phyloP scores from a whole-genome alignment of 768 basidiomycete species.

The Peribolospora kevripleyi region DNA sequence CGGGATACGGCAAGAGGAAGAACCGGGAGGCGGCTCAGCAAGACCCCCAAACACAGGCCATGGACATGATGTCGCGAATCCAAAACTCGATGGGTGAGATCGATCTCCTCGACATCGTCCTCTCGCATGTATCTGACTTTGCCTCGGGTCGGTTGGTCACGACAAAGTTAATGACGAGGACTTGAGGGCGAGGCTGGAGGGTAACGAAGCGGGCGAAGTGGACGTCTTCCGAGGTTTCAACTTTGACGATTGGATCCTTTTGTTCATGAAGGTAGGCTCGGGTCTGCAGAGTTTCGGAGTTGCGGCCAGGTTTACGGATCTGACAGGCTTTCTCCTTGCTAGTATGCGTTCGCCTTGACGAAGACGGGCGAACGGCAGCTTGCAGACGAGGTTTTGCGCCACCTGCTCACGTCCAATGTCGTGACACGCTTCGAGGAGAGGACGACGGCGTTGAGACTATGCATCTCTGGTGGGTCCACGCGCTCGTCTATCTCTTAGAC shows the following conservation, averaged over 20 bases:
- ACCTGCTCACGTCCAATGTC: constrained; percentile 47
- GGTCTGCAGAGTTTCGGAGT: background rate
- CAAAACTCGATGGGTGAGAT: constrained; percentile 17
- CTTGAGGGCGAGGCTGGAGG: constrained; percentile 27
- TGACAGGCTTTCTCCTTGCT: constrained; percentile 17
- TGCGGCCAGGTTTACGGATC: constrained; percentile 7
- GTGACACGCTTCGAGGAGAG: constrained; percentile 27
- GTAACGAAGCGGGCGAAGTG: constrained; percentile 24
- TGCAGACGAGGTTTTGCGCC: constrained; percentile 51
- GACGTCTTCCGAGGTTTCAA: constrained; percentile 54
- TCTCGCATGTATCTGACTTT: background rate
- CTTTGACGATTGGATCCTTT: constrained; percentile 59
- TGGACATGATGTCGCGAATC: constrained; percentile 19
- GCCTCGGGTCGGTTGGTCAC: background rate
- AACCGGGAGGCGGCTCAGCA: constrained; percentile 5
- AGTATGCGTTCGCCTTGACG: constrained; percentile 57
- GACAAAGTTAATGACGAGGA: constrained; percentile 26
- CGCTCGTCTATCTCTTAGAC: background rate
- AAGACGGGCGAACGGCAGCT: constrained; percentile 35
- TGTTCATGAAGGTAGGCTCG: constrained; percentile 58
- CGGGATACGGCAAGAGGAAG: constrained; percentile 1
- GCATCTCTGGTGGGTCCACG: constrained; percentile 39
- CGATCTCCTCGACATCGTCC: background rate
- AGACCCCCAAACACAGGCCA: constrained; percentile 17
- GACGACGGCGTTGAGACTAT: constrained; percentile 49